These are phyloP conservation scores for Saccharum spontaneum DNA, from an alignment of 176 grass and related monocot species.

Conservation along the genomic window DNA sequence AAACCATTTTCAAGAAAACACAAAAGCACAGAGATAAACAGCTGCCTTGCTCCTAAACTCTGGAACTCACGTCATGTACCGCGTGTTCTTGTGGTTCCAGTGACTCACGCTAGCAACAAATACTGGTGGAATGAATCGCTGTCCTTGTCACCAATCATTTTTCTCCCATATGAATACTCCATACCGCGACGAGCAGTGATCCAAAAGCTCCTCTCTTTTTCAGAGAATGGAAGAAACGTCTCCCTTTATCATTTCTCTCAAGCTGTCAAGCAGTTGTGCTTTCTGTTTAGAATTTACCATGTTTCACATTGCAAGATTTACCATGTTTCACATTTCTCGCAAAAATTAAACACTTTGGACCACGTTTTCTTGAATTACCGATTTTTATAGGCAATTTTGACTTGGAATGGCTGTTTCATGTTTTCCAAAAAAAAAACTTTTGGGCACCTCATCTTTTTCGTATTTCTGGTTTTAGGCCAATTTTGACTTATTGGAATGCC, in stretches of 20 bases:
- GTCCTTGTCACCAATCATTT: conserved; percentile 15
- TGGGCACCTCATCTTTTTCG: neutral
- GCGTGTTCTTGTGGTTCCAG: neutral
- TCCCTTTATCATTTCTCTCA: neutral
- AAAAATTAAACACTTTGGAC: neutral
- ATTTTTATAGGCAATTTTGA: neutral
- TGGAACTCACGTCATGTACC: conserved; percentile 13
- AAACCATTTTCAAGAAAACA: neutral
- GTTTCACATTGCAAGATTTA: neutral
- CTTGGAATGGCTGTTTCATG: neutral
- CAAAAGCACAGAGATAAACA: neutral
- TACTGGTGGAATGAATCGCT: neutral
- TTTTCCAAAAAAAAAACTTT: neutral
- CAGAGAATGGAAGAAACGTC: neutral
- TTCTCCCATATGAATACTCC: conserved; percentile 1
- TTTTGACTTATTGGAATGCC: neutral
- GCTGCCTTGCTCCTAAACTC: neutral
- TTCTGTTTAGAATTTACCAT: neutral
- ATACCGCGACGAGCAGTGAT: neutral
- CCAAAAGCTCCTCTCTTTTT: neutral
- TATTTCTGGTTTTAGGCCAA: no score
- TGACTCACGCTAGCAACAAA: conserved; percentile 32
- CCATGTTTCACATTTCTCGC: neutral
- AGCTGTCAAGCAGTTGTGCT: neutral
- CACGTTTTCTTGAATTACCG: neutral